These are phyloP conservation scores for Rhynchospora breviuscula DNA, from an alignment of 176 grass and related monocot species.

Conservation along the genomic window DNA sequence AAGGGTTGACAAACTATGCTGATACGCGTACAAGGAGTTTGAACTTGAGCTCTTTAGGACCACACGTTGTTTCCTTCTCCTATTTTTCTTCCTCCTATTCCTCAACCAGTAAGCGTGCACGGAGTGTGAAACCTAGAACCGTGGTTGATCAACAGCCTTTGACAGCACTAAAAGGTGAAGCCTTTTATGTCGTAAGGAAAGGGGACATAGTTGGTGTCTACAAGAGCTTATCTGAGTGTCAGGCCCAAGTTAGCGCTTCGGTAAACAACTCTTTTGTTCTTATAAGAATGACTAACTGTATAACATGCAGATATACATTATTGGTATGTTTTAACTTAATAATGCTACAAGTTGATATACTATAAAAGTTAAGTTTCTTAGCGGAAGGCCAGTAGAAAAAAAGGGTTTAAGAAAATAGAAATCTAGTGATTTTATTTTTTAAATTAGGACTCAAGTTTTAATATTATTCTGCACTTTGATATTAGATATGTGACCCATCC, in stretches of 20 bases:
- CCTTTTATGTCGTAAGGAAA: constrained; percentile 41
- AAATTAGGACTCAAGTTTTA: constrained; percentile 3
- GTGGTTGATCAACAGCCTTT: not conserved
- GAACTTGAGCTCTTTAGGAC: constrained; percentile 18
- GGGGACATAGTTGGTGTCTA: constrained; percentile 28
- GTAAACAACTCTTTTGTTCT: constrained; percentile 9
- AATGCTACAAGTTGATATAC: not conserved
- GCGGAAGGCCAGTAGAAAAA: not conserved
- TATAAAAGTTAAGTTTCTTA: not conserved
- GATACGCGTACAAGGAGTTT: not conserved
- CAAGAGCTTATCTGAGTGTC: constrained; percentile 29
- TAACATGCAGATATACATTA: not conserved
- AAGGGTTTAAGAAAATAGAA: not conserved
- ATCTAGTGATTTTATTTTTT: not conserved
- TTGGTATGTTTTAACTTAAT: not conserved
- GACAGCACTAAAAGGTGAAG: constrained; percentile 19
- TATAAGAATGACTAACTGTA: not conserved
- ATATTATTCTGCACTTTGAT: not conserved
- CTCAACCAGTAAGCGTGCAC: constrained; percentile 20
- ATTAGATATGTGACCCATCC: constrained; percentile 46
- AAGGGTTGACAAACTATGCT: not conserved
- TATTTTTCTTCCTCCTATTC: constrained; percentile 21
- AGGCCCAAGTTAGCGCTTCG: constrained; percentile 41
- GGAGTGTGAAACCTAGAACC: not conserved
- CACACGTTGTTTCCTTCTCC: not conserved